Base-by-base conservation (phyloP, 1,284 basidiomycete species). In the Naganishia liquefaciens region DNA sequence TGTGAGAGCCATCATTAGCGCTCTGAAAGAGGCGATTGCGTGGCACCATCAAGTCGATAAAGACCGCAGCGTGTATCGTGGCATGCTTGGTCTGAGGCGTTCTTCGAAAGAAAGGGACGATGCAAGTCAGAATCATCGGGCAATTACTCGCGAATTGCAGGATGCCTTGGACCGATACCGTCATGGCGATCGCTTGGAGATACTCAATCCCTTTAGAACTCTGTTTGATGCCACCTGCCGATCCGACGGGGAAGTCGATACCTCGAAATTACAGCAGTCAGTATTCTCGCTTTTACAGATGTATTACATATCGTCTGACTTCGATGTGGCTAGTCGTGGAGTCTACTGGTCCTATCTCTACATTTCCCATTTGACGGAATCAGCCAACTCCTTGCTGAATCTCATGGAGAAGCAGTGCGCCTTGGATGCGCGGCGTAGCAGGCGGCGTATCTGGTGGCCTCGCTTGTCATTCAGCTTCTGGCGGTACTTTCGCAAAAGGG, bases 201-300 rank as follows among this genome's bases (percentile, higher is more conserved):
- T 93, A 15, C 75, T 92, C 1, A 86, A 88, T 60, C 88, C 90
- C 0, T 92, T 90, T 72, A 81, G 82, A 11, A 76, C 82, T 23
- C 80, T 84, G 0, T 86, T 90, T 65, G 84, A 87, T 55, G 77
- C 83, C 0, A 67, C 67, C 27, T 72, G 77, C 62, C 69, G 65
- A 15, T 66, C 68, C 21, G 52, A 66, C 25, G 71, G 68, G 25
- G 67, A 70, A 40, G 33, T 64, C 49, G 64, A 68, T 39, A 64
- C 63, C 50, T 55, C 58, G 23, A 70, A 70, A 54, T 61, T 70
- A 28, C 50, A 63, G 51, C 62, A 67, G 57, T 60, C 9, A 60
- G 57, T 23, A 10, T 37, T 30, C 30, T 17, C 37, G 6, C 5
- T 17, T 21, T 52, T 17, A 5, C 2, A 37, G 17, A n/a, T 2